A percentile compares a stretch with the other conserved stretches of the same genome.
These are phyloP conservation scores for Penicillium odoratum DNA, from an alignment of 495 filamentous ascomycete species.

Conservation along the genomic window DNA sequence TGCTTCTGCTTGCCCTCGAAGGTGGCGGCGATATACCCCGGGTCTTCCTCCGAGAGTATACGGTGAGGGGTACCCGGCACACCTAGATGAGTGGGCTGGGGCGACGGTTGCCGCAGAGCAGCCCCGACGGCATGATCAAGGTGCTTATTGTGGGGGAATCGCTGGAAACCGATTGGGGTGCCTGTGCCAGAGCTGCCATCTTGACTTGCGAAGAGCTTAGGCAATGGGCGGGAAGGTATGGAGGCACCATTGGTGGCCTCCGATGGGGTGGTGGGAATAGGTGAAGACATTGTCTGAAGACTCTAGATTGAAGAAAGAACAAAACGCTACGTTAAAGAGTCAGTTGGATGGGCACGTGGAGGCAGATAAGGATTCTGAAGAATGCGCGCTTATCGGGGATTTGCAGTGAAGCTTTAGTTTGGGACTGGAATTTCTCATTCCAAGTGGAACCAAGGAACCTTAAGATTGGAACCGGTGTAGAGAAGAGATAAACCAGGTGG, in stretches of 20 bases:
- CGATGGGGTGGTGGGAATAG: conserved; percentile 33
- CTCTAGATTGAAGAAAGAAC: conserved; percentile 18
- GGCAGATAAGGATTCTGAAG: conserved; percentile 9
- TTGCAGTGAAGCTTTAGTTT: conserved; percentile 3
- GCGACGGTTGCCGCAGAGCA: conserved; percentile 71
- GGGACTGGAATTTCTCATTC: background rate
- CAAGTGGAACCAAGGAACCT: background rate
- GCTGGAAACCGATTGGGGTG: conserved; percentile 51
- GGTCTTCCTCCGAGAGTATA: conserved; percentile 83
- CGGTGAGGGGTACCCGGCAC: conserved; percentile 64
- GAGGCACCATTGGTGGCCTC: conserved; percentile 35
- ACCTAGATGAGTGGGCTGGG: conserved; percentile 85
- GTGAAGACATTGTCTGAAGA: conserved; percentile 38
- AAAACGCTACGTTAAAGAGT: conserved; percentile 18
- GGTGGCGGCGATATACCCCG: conserved; percentile 91
- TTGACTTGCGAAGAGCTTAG: conserved; percentile 38
- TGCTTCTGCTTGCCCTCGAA: conserved; percentile 94
- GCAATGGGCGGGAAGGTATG: conserved; percentile 35
- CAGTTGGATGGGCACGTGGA: conserved; percentile 9
- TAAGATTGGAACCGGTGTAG: background rate
- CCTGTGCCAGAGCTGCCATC: conserved; percentile 43
- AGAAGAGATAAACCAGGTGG: background rate
- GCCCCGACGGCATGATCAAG: conserved; percentile 61
- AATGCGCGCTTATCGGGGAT: conserved; percentile 16
- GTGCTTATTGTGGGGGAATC: conserved; percentile 58